phyloP scores from a whole-genome alignment of 345 rosid species.

The Citrus cavaleriei region DNA sequence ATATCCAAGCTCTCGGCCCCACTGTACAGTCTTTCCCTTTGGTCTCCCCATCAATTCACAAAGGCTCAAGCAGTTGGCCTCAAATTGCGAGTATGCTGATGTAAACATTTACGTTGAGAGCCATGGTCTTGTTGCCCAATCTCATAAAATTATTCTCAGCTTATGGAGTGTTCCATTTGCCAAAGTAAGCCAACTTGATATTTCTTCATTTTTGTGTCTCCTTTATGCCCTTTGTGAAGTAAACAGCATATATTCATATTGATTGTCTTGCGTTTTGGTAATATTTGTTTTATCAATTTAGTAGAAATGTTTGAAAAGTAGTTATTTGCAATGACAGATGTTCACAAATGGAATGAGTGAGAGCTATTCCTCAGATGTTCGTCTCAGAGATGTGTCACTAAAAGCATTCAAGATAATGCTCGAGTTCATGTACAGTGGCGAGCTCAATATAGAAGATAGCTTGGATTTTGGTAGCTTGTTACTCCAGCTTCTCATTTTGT shows the following conservation, averaged over 20 bases:
- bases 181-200: constrained; percentile 50
- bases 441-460: constrained; percentile 58
- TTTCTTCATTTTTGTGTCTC: not conserved
- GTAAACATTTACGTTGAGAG: constrained; percentile 54
- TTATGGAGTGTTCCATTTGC: constrained; percentile 90
- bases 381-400: constrained; percentile 67
- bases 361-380: constrained; percentile 62
- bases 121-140: constrained; percentile 55
- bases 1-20: constrained; percentile 46
- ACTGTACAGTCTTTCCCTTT: constrained; percentile 46
- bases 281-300: constrained; percentile 1
- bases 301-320: constrained; percentile 7
- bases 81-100: constrained; percentile 58
- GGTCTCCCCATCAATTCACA: constrained; percentile 62
- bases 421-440: constrained; percentile 80
- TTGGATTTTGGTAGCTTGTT: constrained; percentile 60
- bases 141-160: constrained; percentile 78
- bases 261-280: not conserved
- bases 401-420: constrained; percentile 81
- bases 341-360: constrained; percentile 98
- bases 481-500: constrained; percentile 78
- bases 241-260: not conserved
- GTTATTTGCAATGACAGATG: constrained; percentile 55
- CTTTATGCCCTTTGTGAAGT: not conserved
- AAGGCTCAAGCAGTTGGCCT: constrained; percentile 51